phyloP scores from a whole-genome alignment of 768 basidiomycete genomes.

The Brasilioporus rufonigricans region DNA sequence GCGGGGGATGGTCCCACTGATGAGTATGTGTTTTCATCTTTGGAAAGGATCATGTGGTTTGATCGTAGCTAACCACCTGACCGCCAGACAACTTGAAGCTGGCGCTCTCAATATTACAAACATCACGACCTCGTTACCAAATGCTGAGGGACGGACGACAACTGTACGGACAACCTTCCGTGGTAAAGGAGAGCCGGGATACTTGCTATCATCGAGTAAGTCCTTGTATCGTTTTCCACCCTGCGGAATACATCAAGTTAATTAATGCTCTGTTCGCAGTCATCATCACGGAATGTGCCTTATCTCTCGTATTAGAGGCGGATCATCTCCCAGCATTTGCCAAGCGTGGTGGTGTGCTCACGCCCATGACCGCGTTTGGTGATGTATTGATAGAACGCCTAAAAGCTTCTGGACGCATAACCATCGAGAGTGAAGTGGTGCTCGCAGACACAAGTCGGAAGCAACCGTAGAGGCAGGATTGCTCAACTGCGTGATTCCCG shows the following conservation, averaged over 20 bases:
- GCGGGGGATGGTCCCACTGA: slow-evolving; percentile 65
- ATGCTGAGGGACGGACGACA: slow-evolving; percentile 38
- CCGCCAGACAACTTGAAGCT: slow-evolving; percentile 49
- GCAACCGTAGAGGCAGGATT: slow-evolving; percentile 2
- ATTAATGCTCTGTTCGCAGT: slow-evolving; percentile 37
- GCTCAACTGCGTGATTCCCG: not conserved
- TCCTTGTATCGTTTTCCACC: not conserved
- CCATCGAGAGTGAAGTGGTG: slow-evolving; percentile 53
- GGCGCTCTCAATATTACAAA: slow-evolving; percentile 68
- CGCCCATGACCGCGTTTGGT: slow-evolving; percentile 81
- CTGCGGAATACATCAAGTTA: not conserved
- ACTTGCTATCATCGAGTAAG: slow-evolving; percentile 29
- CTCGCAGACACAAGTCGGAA: slow-evolving; percentile 8
- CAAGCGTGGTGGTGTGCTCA: slow-evolving; percentile 73
- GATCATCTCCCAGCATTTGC: slow-evolving; percentile 57
- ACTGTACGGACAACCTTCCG: slow-evolving; percentile 57
- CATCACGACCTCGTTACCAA: slow-evolving; percentile 58
- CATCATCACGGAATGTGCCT: slow-evolving; percentile 77
- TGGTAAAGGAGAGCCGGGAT: slow-evolving; percentile 78
- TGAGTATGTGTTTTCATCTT: slow-evolving; percentile 40
- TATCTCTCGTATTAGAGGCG: slow-evolving; percentile 60
- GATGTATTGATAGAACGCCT: slow-evolving; percentile 70
- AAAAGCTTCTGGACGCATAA: slow-evolving; percentile 52
- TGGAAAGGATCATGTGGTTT: not conserved
- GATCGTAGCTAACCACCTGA: not conserved